These are phyloP conservation scores for Xenoacremonium recifei DNA, from an alignment of 2,329 filamentous ascomycete genomes.

Conservation along the genomic window DNA sequence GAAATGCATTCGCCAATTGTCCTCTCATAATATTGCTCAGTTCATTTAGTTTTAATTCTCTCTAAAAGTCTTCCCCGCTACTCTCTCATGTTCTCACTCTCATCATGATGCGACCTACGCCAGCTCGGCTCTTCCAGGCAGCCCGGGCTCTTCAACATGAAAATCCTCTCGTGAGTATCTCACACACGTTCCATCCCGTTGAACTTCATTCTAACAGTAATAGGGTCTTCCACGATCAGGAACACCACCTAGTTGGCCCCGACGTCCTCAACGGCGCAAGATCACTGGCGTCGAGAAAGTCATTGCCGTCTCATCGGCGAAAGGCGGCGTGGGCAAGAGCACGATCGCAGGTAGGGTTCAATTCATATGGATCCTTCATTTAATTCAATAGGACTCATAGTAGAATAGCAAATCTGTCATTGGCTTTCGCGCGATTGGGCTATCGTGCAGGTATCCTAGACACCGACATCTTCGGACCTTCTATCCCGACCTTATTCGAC, in stretches of 20 bases:
- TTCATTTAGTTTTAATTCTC: too few species aligned
- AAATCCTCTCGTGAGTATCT: constrained; percentile 71
- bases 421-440: constrained; percentile 80
- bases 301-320: constrained; percentile 95
- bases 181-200: neutral
- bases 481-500: constrained; percentile 85
- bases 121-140: constrained; percentile 35
- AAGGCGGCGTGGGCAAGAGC: constrained; percentile 97
- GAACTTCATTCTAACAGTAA: neutral
- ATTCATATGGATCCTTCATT: neutral
- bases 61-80: neutral
- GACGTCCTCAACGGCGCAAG: constrained; percentile 74
- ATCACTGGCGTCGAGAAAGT: constrained; percentile 86
- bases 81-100: too few species aligned
- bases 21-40: too few species aligned
- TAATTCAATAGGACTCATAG: neutral
- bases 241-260: constrained; percentile 54
- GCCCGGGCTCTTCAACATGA: constrained; percentile 59
- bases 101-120: constrained; percentile 39
- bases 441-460: constrained; percentile 86
- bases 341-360: constrained; percentile 71
- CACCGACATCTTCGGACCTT: constrained; percentile 95
- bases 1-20: too few species aligned
- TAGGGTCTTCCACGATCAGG: constrained; percentile 84
- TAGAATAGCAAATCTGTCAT: constrained; percentile 69